Evolutionary conservation across 2,329 filamentous ascomycete species (phyloP), one percentile per base, ranked within the genome.

Genomic region (Fusarium graminum): DNA sequence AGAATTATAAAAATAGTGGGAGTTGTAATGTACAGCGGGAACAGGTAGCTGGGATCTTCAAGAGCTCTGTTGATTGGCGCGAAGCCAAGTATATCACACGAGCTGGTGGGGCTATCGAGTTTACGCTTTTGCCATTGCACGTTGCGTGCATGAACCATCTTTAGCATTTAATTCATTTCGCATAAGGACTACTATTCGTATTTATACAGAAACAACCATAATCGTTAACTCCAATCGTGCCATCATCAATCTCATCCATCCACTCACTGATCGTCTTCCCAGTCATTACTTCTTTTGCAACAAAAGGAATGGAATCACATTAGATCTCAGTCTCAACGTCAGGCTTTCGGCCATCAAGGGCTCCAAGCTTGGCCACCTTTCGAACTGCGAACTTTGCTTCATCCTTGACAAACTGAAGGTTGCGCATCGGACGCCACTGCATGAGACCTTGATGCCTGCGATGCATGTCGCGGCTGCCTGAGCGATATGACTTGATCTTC

Each of bases 401-500:
- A 72, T 97, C 85, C 79, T 95, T 97, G 41, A 90, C 94, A 76
- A 97, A 98, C 68, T 89, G 88, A 22, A 88, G 83, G 75, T 97
- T 97, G 39, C 94, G 85, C 75, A 94, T 91, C 0, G 94, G 94
- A 74, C 89, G 92, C 93, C 94, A 98, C 77, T 98, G 94, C 92
- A 97, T 97, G 74, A 97, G 73, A 0, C 94, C 94, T 12, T 94
- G 85, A 70, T 97, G 93, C 79, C 94, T 93, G 1, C 94, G 87
- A 76, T 94, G 90, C 75, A 97, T 83, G 43, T 91, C 88, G 65
- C 90, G 88, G 74, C 90, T 92, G 64, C 88, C 85, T 56, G 83
- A 82, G 71, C 88, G 88, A 75, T 90, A 88, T 22, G 90, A 85
- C 74, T 88, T 88, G 74, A 85, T 82, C 68, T 84, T 81, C 68